A percentile compares a stretch with the other conserved stretches of the same genome.
phyloP scores from a whole-genome alignment of 768 basidiomycete species.

The Jaapia argillacea region DNA sequence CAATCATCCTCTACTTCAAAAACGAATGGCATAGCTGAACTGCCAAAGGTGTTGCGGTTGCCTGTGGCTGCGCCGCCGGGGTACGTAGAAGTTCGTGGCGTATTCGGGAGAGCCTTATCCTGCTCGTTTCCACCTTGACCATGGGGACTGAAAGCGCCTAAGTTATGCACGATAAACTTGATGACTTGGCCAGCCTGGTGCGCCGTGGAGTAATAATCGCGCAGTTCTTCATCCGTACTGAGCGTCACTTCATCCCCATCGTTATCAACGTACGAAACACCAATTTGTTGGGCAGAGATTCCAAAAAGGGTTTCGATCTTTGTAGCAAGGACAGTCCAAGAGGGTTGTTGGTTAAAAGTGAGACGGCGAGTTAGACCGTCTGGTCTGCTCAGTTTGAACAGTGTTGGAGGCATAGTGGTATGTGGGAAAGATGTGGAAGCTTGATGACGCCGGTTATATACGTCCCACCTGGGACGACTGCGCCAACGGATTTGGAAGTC shows the following conservation, averaged over 20 bases:
- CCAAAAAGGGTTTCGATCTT: constrained; percentile 45
- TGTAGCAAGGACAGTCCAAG: constrained; percentile 46
- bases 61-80: constrained; percentile 18
- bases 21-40: constrained; percentile 29
- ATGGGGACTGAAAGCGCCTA: constrained; percentile 26
- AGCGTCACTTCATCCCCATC: constrained; percentile 74
- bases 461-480: no score
- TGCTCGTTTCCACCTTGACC: constrained; percentile 21
- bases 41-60: constrained; percentile 54
- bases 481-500: no score
- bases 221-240: constrained; percentile 68
- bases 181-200: constrained; percentile 22
- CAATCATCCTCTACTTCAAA: constrained; percentile 48
- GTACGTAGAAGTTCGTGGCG: constrained; percentile 14
- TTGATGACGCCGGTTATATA: background rate
- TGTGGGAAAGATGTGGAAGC: constrained; percentile 7
- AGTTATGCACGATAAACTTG: constrained; percentile 58
- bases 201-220: constrained; percentile 47
- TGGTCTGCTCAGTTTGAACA: constrained; percentile 57
- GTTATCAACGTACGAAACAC: constrained; percentile 60
- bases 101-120: constrained; percentile 22
- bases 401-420: constrained; percentile 33
- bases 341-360: constrained; percentile 38
- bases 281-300: constrained; percentile 49
- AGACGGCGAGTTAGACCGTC: constrained; percentile 53